Conservation (phyloP, 2,329 filamentous ascomycete species). For the Fusarium sp. region DNA sequence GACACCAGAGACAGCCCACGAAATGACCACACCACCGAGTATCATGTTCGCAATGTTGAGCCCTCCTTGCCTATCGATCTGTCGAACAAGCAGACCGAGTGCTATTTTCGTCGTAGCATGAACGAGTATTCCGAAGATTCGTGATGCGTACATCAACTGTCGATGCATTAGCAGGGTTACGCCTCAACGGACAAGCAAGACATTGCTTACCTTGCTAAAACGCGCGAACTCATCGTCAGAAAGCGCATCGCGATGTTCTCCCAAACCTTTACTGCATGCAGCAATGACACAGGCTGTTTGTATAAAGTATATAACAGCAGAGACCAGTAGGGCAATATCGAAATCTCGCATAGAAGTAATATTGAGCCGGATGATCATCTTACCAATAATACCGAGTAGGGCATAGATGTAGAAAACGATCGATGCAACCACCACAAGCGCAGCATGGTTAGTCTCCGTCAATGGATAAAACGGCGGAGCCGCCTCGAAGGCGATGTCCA, state of each 20-base stretch:
- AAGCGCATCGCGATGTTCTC: conserved; percentile 22
- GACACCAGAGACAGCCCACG: conserved; percentile 27
- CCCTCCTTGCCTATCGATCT: conserved; percentile 33
- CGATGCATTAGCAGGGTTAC: neutral
- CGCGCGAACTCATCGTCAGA: conserved; percentile 10
- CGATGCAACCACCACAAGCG: conserved; percentile 39
- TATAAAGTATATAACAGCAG: conserved; percentile 27
- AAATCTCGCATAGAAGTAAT: conserved; percentile 42
- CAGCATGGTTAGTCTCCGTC: conserved; percentile 37
- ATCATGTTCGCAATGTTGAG: conserved; percentile 32
- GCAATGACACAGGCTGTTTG: conserved; percentile 39
- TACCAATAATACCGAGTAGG: conserved; percentile 34
- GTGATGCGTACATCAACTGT: conserved; percentile 39
- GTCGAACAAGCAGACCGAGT: conserved; percentile 40
- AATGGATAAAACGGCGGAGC: conserved; percentile 41
- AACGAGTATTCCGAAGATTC: conserved; percentile 36
- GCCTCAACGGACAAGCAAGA: fast-evolving
- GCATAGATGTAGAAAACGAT: conserved; percentile 41
- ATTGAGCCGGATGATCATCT: conserved; percentile 42
- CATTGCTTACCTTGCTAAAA: conserved; percentile 30
- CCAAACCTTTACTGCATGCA: conserved; percentile 32
- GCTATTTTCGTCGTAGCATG: conserved; percentile 38
- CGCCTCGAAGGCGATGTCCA: conserved; percentile 20
- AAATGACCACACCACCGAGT: conserved; percentile 14
- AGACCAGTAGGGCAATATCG: conserved; percentile 24